Base-by-base conservation (phyloP, 2,329 filamentous ascomycete genomes). In the Trichoderma polysporum region DNA sequence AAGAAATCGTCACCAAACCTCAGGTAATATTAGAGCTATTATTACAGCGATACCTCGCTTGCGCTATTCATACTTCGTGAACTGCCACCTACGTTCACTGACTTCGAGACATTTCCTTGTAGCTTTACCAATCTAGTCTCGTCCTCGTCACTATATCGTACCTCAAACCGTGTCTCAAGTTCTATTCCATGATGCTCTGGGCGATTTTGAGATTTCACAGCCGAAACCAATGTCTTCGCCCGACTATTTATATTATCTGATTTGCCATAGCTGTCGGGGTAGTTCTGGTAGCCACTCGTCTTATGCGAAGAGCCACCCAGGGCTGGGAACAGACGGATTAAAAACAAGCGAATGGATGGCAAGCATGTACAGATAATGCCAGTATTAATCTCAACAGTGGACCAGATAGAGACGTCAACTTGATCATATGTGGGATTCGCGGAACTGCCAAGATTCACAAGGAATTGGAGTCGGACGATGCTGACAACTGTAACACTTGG, bases 311-410 rank as follows among this genome's bases (percentile, higher is more conserved):
- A 59, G 39, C 56, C 56, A 33, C 56, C 56, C 7, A 59, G 27
- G 27, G 7, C 9, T 8, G 56, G 56, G 19, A 59, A 59, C 4
- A 59, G 25, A 19, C 71, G 72, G 25, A 74, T 68, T 2, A 78
- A 68, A 8, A 79, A 68, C 19, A 76, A 70, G 1, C 75, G 72
- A 0, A 78, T 68, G 1, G 76, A 70, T 0, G 77, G 77, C 70
- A 79, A 70, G 53, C 76, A 78, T 5, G 75, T 73, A 65, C 77
- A 79, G 35, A 79, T 76, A 63, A 79, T 77, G 2, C 76, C 76
- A 7, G 76, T 71, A 62, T 74, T 74, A 68, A 78, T 74, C 67
- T 79, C 77, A 13, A 79, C 69, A 0, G 73, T 76, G 4, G 76
- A 77, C 77, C 77, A 79, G 49, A 74, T 68, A 3, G 73, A 73